phyloP scores from a whole-genome alignment of 139 green algal species.

The Picochlorum sp. region DNA sequence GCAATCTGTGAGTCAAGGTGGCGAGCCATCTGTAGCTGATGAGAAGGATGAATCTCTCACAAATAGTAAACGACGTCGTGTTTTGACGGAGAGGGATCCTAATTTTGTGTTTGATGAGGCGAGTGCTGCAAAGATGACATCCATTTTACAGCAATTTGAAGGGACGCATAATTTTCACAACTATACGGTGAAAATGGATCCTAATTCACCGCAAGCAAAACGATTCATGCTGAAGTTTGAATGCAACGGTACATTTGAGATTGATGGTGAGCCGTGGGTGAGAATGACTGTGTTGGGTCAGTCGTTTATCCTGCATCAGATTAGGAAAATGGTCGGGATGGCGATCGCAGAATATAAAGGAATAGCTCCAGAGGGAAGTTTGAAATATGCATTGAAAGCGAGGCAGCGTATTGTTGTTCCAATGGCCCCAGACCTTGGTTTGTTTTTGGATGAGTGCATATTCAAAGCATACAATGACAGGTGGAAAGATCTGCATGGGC shows the following conservation, averaged over 20 bases:
- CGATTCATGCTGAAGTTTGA: slow-evolving; percentile 67
- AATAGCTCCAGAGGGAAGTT: slow-evolving; percentile 18
- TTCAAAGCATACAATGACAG: slow-evolving; percentile 28
- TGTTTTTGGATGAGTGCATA: slow-evolving; percentile 63
- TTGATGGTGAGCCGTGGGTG: slow-evolving; percentile 47
- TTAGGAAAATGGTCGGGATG: slow-evolving; percentile 83
- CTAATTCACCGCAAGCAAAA: slow-evolving; percentile 34
- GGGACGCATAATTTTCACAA: slow-evolving; percentile 94
- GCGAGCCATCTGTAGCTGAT: not conserved
- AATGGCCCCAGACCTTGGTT: slow-evolving; percentile 77
- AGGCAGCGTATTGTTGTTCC: slow-evolving; percentile 36
- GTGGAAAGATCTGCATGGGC: slow-evolving; percentile 18
- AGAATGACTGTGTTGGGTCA: slow-evolving; percentile 71
- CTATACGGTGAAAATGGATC: slow-evolving; percentile 55
- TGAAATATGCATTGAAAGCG: slow-evolving; percentile 40
- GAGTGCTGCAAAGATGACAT: slow-evolving; percentile 35
- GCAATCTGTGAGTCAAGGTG: not conserved
- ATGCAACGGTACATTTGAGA: slow-evolving; percentile 27
- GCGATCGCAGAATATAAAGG: slow-evolving; percentile 62
- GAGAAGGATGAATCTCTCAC: not conserved
- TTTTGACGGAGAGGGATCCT: not conserved
- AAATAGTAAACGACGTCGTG: not conserved
- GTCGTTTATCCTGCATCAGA: slow-evolving; percentile 92
- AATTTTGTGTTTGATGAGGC: slow-evolving; percentile 35
- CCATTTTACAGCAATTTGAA: slow-evolving; percentile 63